Evolutionary conservation across 2,329 filamentous ascomycete species (phyloP).

Genomic region (Aureobasidium sp.): DNA sequence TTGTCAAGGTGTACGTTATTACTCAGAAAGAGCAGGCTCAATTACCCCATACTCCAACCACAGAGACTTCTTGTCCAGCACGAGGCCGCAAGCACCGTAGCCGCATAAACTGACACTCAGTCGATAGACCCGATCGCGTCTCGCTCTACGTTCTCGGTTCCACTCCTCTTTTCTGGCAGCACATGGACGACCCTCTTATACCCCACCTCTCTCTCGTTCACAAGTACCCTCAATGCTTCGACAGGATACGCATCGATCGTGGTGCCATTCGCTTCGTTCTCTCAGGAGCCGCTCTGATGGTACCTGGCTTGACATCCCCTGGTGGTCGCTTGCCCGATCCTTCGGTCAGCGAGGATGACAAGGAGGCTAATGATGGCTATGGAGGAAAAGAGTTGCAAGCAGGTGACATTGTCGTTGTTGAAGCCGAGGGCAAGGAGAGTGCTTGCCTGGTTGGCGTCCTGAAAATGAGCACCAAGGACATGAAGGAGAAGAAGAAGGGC

Average conservation of each 20-base stretch:
- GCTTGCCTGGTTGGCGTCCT: constrained; percentile 82
- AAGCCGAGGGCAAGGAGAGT: constrained; percentile 88
- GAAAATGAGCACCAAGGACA: constrained; percentile 79
- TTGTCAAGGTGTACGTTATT: constrained; percentile 67
- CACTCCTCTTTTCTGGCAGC: constrained; percentile 85
- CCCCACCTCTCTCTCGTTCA: constrained; percentile 88
- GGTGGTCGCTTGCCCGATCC: constrained; percentile 70
- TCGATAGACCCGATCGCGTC: constrained; percentile 66
- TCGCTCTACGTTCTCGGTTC: constrained; percentile 78
- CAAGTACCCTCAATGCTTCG: constrained; percentile 77
- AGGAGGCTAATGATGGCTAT: constrained; percentile 39
- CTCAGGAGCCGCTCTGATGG: constrained; percentile 90
- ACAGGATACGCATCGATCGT: constrained; percentile 81
- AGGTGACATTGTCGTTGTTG: constrained; percentile 79
- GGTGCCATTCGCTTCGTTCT: constrained; percentile 96
- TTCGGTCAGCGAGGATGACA: constrained; percentile 30
- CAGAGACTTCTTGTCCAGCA: background rate
- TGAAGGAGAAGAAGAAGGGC: constrained; percentile 90
- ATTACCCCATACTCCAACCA: background rate
- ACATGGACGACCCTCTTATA: constrained; percentile 67
- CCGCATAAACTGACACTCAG: background rate
- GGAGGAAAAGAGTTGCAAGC: constrained; percentile 63
- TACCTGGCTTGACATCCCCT: constrained; percentile 76
- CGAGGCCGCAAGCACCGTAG: background rate
- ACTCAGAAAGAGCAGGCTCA: background rate